Evolutionary conservation across 2,329 filamentous ascomycete species (phyloP), one percentile per base, ranked within the genome.

Genomic region (Cladosporium phlei): DNA sequence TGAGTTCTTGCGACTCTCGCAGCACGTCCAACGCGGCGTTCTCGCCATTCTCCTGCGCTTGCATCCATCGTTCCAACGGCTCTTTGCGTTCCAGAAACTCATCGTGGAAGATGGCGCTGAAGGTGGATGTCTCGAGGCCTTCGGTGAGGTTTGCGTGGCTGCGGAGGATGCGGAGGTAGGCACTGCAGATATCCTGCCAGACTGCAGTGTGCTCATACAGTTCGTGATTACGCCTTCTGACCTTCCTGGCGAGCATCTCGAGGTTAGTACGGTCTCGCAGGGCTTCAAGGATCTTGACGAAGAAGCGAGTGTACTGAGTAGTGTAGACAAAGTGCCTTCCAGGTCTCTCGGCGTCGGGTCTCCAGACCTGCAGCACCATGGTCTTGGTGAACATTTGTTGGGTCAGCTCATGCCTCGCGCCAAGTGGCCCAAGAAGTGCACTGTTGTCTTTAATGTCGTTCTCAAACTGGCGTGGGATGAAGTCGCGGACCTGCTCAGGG

Each of bases 291-390:
- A 95, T 72, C 46, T 78, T 75, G 10, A 88, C 80, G 66, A 94
- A 88, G 60, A 93, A 93, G 14, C 82, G 81, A 1, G 88, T 85
- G 59, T 96, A 96, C 52, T 86, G 83, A 38, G 87, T 82, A 0
- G 88, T 95, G 63, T 93, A 96, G 28, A 95, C 88, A 59, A 95
- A 93, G 64, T 96, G 90, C 14, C 90, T 80, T 0, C 90, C 90
- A 0, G 88, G 75, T 17, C 83, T 74, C 63, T 96, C 90, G 37
- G 86, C 82, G 55, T 95, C 90, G 28, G 90, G 93, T 57, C 90
- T 91, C 90, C 90, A 96, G 3, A 96, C 88, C 60, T 94, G 91
- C 65, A 95, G 83, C 1, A 86, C 84, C 84, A 95, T 95, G 0
- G 88, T 95, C 69, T 95, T 95, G 29, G 90, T 95, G 55, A 95